These are phyloP conservation scores for Solidago caesia DNA, from an alignment of 129 eudicot species.

Conservation along the genomic window DNA sequence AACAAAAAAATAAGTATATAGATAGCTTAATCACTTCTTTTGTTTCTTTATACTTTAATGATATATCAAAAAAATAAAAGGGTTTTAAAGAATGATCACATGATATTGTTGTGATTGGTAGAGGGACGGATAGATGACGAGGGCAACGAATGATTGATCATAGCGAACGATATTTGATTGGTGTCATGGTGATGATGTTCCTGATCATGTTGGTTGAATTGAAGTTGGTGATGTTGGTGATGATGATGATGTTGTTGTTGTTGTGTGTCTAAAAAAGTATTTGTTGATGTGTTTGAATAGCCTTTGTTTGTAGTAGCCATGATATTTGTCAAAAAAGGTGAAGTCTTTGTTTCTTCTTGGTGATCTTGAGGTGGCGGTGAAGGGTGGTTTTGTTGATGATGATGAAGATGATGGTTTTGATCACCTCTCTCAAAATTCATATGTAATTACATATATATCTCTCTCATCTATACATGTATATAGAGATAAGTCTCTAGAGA, in stretches of 20 bases:
- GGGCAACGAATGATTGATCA: constrained; percentile 66
- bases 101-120: constrained; percentile 34
- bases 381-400: constrained; percentile 34
- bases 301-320: constrained; percentile 46
- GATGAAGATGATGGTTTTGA: neutral
- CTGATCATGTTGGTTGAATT: constrained; percentile 46
- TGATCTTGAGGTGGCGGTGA: constrained; percentile 37
- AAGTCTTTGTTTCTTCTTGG: constrained; percentile 31
- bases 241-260: constrained; percentile 38
- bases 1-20: neutral
- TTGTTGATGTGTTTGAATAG: constrained; percentile 35
- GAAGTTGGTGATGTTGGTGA: constrained; percentile 32
- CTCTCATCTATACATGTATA: constrained; percentile 32
- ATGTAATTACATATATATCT: constrained; percentile 18
- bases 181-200: constrained; percentile 45
- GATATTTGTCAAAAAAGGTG: constrained; percentile 27
- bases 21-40: neutral
- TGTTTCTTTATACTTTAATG: neutral
- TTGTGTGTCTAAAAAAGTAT: constrained; percentile 33
- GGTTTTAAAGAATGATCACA: constrained; percentile 35
- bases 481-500: constrained; percentile 26
- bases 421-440: constrained; percentile 46
- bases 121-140: constrained; percentile 53
- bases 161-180: constrained; percentile 67
- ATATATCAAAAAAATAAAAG: neutral